These are phyloP conservation scores for Hypoxylon sp. DNA, from an alignment of 2,329 filamentous ascomycete genomes.

Conservation along the genomic window DNA sequence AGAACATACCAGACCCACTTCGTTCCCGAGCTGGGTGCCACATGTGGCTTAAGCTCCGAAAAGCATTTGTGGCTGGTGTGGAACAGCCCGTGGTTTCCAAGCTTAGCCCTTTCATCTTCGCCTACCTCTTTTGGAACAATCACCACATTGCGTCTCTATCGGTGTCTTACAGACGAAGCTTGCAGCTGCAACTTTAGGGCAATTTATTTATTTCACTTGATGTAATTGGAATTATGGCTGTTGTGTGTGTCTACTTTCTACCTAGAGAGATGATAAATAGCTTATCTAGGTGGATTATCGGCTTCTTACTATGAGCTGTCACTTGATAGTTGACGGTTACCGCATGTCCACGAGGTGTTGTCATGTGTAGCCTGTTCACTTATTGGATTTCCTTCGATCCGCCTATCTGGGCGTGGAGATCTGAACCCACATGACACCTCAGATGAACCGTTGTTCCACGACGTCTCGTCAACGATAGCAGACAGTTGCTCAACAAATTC, in stretches of 20 bases:
- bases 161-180: not conserved
- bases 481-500: constrained; percentile 21
- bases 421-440: constrained; percentile 30
- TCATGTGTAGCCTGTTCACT: constrained; percentile 23
- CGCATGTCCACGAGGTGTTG: constrained; percentile 35
- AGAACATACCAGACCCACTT: constrained; percentile 39
- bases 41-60: constrained; percentile 41
- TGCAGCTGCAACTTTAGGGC: not conserved
- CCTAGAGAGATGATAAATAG: constrained; percentile 21
- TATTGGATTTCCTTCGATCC: constrained; percentile 16
- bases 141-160: not conserved
- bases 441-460: constrained; percentile 32
- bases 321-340: constrained; percentile 33
- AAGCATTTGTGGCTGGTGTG: constrained; percentile 35
- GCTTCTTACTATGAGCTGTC: constrained; percentile 23
- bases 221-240: constrained; percentile 19
- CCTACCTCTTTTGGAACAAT: constrained; percentile 9
- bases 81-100: constrained; percentile 11
- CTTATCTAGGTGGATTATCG: constrained; percentile 23
- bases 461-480: constrained; percentile 15
- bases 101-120: constrained; percentile 16
- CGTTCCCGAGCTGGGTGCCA: constrained; percentile 35
- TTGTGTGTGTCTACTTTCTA: constrained; percentile 17
- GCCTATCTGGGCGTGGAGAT: constrained; percentile 7
- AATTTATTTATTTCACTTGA: constrained; percentile 20